These are phyloP conservation scores for Aureobasidium melanogenum DNA, from an alignment of 2,329 filamentous ascomycete genomes.

Conservation along the genomic window DNA sequence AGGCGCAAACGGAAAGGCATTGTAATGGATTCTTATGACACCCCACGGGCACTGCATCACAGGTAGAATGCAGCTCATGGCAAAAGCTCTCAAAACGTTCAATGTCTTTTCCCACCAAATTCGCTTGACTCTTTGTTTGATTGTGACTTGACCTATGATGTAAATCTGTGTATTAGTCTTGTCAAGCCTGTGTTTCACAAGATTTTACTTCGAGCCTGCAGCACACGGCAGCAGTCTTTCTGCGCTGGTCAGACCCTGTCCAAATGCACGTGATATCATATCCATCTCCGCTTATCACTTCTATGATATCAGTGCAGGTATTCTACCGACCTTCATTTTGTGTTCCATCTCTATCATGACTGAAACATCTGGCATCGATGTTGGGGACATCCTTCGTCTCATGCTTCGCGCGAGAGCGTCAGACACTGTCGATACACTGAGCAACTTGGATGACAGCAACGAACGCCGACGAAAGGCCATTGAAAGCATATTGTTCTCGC, in stretches of 20 bases:
- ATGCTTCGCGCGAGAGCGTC: background rate
- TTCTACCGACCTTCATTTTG: background rate
- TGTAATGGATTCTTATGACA: constrained; percentile 7
- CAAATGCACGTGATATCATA: background rate
- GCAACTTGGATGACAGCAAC: background rate
- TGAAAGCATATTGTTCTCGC: constrained; percentile 30
- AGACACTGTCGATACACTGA: background rate
- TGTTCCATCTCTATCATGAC: background rate
- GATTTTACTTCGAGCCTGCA: no score
- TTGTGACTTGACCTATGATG: background rate
- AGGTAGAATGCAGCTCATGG: constrained; percentile 12
- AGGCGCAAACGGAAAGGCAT: constrained; percentile 13
- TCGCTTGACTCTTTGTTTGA: background rate
- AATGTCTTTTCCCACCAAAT: constrained; percentile 10
- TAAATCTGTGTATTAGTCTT: background rate
- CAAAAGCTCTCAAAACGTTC: constrained; percentile 14
- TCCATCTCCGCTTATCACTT: background rate
- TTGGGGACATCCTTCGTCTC: background rate
- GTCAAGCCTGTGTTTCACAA: no score
- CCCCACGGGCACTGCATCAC: constrained; percentile 5
- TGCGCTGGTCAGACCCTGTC: background rate
- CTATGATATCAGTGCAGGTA: background rate
- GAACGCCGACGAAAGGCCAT: constrained; percentile 19
- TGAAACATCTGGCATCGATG: background rate
- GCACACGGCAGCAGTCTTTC: no score